Base-by-base conservation (phyloP, 2,329 filamentous ascomycete species). In the Teratosphaeriaceae sp. region DNA sequence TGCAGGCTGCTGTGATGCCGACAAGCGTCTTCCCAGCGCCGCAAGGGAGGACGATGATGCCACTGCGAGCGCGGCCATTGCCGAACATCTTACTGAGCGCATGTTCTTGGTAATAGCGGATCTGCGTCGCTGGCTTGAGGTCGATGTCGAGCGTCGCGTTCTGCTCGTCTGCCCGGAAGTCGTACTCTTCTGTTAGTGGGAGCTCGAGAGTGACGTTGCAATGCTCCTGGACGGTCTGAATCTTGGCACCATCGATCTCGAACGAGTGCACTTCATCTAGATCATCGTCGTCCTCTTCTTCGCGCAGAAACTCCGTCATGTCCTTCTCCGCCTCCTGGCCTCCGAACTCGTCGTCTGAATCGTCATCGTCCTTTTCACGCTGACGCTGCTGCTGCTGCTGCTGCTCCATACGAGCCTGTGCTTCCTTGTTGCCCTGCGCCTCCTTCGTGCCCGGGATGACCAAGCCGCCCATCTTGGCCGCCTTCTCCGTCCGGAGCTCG, bases 41-140 rank as follows among this genome's bases (percentile, higher is more conserved):
- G 63, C 92, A 98, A 15, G 92, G 92, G 55, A 98, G 68, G 43
- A 98, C 92, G 46, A 98, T 98, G 53, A 98, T 94, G 44, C 92
- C 92, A 65, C 88, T 96, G 70, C 95, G 92, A 12, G 92, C 92
- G 66, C 92, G 84, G 38, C 90, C 90, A 60, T 98, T 98, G 60
- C 92, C 90, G 63, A 98, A 98, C 92, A 98, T 98, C 66, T 98
- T 98, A 70, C 87, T 94, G 8, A 98, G 72, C 52, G 88, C 94
- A 69, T 96, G 94, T 65, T 98, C 92, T 63, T 98, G 92, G 56
- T 98, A 98, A 70, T 78, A 82, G 62, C 90, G 82, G 61, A 97
- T 97, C 58, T 90, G 85, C 0, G 89, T 90, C 44, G 83, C 82
- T 0, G 90, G 89, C 55, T 85, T 85, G 38, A 97, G 72, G 62